These are phyloP conservation scores for Hippophae tibetana DNA, from an alignment of 306 rosid species.

Conservation along the genomic window DNA sequence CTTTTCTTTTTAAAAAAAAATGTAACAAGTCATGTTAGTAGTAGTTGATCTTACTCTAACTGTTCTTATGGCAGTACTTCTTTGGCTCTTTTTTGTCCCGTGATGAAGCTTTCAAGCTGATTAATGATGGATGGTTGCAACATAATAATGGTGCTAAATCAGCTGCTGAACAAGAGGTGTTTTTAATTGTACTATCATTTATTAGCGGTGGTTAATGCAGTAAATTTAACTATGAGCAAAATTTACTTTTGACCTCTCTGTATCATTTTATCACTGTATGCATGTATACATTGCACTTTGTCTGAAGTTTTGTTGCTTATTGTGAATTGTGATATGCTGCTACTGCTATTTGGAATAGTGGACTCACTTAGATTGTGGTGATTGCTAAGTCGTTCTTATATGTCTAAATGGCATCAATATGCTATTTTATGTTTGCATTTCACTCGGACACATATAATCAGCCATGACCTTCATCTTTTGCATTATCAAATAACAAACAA, in stretches of 20 bases:
- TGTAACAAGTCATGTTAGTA: constrained; percentile 11
- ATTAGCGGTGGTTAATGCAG: constrained; percentile 4
- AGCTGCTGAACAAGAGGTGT: constrained; percentile 48
- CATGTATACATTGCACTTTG: too few relatives aligned
- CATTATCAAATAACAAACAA: neutral
- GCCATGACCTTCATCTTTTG: too few relatives aligned
- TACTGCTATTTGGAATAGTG: too few relatives aligned
- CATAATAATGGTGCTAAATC: constrained; percentile 33
- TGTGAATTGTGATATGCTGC: too few relatives aligned
- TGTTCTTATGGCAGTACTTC: constrained; percentile 60
- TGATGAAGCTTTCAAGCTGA: constrained; percentile 94
- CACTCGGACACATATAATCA: too few relatives aligned
- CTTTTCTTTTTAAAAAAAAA: neutral
- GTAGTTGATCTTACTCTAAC: constrained; percentile 14
- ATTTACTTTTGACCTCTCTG: too few relatives aligned
- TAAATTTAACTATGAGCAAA: neutral
- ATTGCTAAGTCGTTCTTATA: too few relatives aligned
- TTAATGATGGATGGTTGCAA: constrained; percentile 70
- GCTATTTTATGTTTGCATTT: too few relatives aligned
- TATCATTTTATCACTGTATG: too few relatives aligned
- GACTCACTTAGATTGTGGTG: too few relatives aligned
- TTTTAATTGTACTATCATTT: constrained; percentile 7
- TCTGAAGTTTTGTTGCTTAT: too few relatives aligned
- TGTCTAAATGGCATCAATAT: too few relatives aligned
- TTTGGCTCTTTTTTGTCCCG: constrained; percentile 90